phyloP scores from a whole-genome alignment of 352 stramenopile species.

The Phytophthora quininea region DNA sequence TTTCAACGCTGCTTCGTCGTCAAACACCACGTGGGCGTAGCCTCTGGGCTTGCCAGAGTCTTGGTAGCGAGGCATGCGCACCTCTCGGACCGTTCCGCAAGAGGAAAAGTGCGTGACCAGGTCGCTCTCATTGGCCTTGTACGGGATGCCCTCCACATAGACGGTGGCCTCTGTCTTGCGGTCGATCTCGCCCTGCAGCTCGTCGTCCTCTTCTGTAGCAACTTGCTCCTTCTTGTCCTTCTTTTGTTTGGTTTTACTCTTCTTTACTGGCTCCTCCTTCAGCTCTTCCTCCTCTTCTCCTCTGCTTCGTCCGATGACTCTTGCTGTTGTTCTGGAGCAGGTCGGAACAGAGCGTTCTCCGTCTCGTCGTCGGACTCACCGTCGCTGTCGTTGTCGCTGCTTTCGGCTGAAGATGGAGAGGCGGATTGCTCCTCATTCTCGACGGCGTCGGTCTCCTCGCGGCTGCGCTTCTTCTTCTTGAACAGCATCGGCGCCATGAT shows the following conservation, averaged over 20 bases:
- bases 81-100: constrained; percentile 90
- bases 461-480: constrained; percentile 38
- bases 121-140: constrained; percentile 90
- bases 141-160: constrained; percentile 97
- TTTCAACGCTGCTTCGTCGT: constrained; percentile 59
- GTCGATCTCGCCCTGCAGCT: constrained; percentile 63
- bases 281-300: constrained; percentile 73
- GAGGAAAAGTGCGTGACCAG: constrained; percentile 90
- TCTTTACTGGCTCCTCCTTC: constrained; percentile 67
- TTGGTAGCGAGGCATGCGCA: constrained; percentile 94
- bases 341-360: constrained; percentile 80
- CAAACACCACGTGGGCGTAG: constrained; percentile 95
- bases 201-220: constrained; percentile 27
- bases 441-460: constrained; percentile 8
- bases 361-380: constrained; percentile 54
- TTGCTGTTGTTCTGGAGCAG: constrained; percentile 33
- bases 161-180: constrained; percentile 87
- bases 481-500: constrained; percentile 28
- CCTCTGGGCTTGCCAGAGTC: constrained; percentile 91
- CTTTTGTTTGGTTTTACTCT: constrained; percentile 20
- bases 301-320: constrained; percentile 28
- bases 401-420: constrained; percentile 20
- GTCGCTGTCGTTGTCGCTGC: constrained; percentile 36
- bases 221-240: constrained; percentile 25
- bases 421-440: not conserved